phyloP scores from a whole-genome alignment of 352 stramenopile species.

The Thalassiosira tumida region DNA sequence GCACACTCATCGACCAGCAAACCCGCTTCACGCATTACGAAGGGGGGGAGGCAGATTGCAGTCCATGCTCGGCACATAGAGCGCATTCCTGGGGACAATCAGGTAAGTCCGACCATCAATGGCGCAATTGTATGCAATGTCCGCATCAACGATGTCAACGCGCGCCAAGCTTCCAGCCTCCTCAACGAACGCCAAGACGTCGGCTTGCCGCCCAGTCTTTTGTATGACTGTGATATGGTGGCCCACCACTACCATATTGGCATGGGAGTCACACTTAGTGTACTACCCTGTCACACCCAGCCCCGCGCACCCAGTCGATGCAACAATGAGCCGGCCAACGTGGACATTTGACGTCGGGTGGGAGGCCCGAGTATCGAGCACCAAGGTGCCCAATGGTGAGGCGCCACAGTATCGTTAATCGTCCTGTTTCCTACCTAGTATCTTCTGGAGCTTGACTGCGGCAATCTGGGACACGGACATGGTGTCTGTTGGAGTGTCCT shows the following conservation, averaged over 20 bases:
- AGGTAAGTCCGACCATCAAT: conserved; percentile 33
- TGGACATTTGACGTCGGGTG: no score
- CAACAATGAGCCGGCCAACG: no score
- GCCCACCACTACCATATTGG: conserved; percentile 77
- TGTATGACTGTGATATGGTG: conserved; percentile 39
- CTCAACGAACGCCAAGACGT: conserved; percentile 56
- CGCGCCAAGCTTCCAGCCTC: not conserved
- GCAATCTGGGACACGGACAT: no score
- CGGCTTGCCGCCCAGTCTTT: conserved; percentile 7
- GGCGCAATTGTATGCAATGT: conserved; percentile 65
- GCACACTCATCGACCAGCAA: conserved; percentile 68
- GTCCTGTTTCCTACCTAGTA: no score
- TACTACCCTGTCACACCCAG: no score
- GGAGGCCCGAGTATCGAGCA: no score
- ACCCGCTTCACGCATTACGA: conserved; percentile 73
- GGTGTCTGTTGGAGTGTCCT: no score
- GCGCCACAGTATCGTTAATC: no score
- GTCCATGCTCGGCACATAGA: conserved; percentile 73
- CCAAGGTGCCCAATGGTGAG: no score
- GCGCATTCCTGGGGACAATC: conserved; percentile 73
- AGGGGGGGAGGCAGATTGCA: conserved; percentile 83
- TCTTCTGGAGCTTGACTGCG: no score
- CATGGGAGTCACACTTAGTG: conserved; percentile 71
- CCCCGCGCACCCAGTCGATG: no score
- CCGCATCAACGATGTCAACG: conserved; percentile 70